Evolutionary conservation across 1,139 yeast genomes (phyloP).

Genomic region (Hemisphaericaspora xylofermentans): DNA sequence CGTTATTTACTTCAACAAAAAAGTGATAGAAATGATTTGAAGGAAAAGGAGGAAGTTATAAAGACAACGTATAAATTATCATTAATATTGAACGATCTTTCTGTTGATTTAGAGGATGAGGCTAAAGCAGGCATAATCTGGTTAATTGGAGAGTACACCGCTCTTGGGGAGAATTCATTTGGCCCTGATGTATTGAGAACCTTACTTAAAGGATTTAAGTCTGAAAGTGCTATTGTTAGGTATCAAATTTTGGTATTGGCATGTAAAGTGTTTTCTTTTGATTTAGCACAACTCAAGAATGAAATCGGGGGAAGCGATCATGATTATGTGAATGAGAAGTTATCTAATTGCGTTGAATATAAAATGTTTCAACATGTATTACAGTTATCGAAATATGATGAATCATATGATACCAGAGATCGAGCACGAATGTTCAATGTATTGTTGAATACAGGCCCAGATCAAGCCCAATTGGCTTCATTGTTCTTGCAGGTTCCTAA

Average conservation of each 20-base stretch:
- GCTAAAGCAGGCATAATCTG: constrained; percentile 87
- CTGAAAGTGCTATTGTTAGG: constrained; percentile 61
- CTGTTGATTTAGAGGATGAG: constrained; percentile 33
- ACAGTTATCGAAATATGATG: constrained; percentile 71
- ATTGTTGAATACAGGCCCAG: constrained; percentile 37
- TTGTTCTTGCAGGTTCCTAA: constrained; percentile 83
- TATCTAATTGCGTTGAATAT: constrained; percentile 33
- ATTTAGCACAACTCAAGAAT: constrained; percentile 37
- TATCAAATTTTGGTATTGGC: constrained; percentile 72
- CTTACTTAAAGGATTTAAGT: constrained; percentile 54
- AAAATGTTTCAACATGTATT: constrained; percentile 63
- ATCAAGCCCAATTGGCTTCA: constrained; percentile 58
- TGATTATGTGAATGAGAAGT: constrained; percentile 23
- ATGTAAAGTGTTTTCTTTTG: constrained; percentile 66
- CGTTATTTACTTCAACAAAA: constrained; percentile 69
- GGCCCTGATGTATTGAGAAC: constrained; percentile 78
- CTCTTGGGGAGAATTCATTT: constrained; percentile 38
- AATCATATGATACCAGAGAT: constrained; percentile 78
- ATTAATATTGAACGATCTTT: constrained; percentile 25
- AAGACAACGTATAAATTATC: constrained; percentile 42
- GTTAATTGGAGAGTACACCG: constrained; percentile 82
- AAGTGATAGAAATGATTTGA: constrained; percentile 18
- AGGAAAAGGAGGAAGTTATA: constrained; percentile 28
- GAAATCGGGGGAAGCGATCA: constrained; percentile 19
- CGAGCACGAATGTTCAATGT: constrained; percentile 73